Evolutionary conservation across 2,329 filamentous ascomycete genomes (phyloP).

Genomic region (Penicillium sumatraense): DNA sequence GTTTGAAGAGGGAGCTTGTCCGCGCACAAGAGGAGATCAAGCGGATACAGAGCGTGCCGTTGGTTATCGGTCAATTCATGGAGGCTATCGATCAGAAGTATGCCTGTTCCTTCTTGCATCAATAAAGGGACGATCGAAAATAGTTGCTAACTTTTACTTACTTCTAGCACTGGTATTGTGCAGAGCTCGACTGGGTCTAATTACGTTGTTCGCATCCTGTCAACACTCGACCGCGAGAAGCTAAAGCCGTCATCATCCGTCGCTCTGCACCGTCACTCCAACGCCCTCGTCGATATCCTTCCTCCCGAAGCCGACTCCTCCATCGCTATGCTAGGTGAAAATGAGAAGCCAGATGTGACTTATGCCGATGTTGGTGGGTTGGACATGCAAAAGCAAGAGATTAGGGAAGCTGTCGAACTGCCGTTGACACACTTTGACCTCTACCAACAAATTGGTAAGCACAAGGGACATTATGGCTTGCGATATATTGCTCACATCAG

Average conservation of each 20-base stretch:
- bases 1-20: conserved; percentile 94
- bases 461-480: background rate
- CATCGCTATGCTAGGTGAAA: conserved; percentile 94
- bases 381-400: conserved; percentile 99
- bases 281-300: conserved; percentile 96
- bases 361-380: conserved; percentile 97
- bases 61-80: conserved; percentile 99
- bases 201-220: conserved; percentile 97
- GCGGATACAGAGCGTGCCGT: conserved; percentile 94
- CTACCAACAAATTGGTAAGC: conserved; percentile 90
- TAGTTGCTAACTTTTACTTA: conserved; percentile 6
- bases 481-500: conserved; percentile 24
- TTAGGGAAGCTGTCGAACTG: conserved; percentile 94
- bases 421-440: conserved; percentile 97
- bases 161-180: conserved; percentile 85
- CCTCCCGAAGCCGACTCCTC: conserved; percentile 98
- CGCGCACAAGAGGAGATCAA: conserved; percentile 99
- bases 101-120: conserved; percentile 31
- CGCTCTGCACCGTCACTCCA: conserved; percentile 96
- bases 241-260: conserved; percentile 98
- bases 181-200: conserved; percentile 98
- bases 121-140: background rate
- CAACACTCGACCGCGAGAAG: conserved; percentile 95
- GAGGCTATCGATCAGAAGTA: conserved; percentile 99
- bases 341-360: conserved; percentile 98